A percentile compares a stretch with the other conserved stretches of the same genome.
These are phyloP conservation scores for Diospyros kaki DNA, from an alignment of 148 eudicot species.

Conservation along the genomic window DNA sequence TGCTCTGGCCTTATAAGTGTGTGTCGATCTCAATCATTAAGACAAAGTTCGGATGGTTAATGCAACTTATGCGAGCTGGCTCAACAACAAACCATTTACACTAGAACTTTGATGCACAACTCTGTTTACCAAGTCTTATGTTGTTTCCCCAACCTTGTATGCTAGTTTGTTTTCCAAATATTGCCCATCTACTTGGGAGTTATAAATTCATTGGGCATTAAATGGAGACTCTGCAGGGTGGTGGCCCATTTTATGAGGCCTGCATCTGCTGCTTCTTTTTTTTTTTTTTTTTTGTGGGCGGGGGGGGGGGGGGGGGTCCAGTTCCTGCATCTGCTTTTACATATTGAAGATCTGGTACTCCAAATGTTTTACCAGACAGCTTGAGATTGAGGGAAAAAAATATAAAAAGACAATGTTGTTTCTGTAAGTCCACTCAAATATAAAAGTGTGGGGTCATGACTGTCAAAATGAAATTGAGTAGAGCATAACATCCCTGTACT, in stretches of 20 bases:
- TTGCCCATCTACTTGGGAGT: not conserved
- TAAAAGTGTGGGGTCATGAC: not conserved
- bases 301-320: no score
- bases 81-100: no score
- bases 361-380: not conserved
- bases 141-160: not conserved
- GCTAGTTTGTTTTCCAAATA: not conserved
- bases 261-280: not conserved
- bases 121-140: not conserved
- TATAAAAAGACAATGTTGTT: not conserved
- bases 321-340: not conserved
- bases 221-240: not conserved
- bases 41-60: no score
- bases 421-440: not conserved
- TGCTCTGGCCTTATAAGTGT: no score
- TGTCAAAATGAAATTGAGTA: not conserved
- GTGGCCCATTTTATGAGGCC: not conserved
- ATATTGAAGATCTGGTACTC: not conserved
- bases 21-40: no score
- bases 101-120: no score
- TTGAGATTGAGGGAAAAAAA: not conserved
- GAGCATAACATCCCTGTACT: not conserved
- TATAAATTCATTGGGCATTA: not conserved
- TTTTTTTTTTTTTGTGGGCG: no score
- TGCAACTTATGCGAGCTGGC: no score